Percentiles rank a stretch among this genome's conserved stretches.
Conservation (phyloP, 768 basidiomycete genomes). For the Trametes elegans region DNA sequence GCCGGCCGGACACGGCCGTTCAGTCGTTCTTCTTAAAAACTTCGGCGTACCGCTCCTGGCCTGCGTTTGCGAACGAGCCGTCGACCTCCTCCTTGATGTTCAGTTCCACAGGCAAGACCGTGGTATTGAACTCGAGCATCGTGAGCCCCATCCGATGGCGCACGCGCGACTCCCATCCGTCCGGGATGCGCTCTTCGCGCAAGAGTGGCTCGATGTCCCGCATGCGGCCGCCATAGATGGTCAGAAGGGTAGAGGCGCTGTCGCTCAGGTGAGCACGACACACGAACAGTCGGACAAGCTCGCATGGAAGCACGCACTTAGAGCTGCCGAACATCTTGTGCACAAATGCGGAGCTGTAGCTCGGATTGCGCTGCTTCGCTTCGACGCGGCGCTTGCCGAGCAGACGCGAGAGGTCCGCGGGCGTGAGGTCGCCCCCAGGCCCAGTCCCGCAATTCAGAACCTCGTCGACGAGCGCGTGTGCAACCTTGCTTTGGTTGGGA, state of each 20-base stretch:
- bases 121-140: slow-evolving; percentile 49
- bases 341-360: slow-evolving; percentile 46
- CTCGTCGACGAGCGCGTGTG: slow-evolving; percentile 46
- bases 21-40: not conserved
- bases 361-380: slow-evolving; percentile 48
- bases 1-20: not conserved
- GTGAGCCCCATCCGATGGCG: slow-evolving; percentile 60
- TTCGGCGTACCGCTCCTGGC: not conserved
- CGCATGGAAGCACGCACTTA: slow-evolving; percentile 46
- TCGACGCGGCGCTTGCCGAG: slow-evolving; percentile 62
- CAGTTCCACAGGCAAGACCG: slow-evolving; percentile 30
- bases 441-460: slow-evolving; percentile 60
- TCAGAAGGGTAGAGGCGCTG: slow-evolving; percentile 57
- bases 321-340: slow-evolving; percentile 66
- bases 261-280: not conserved
- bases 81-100: slow-evolving; percentile 31
- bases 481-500: slow-evolving; percentile 54
- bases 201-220: slow-evolving; percentile 54
- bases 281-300: not conserved
- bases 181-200: slow-evolving; percentile 67
- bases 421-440: slow-evolving; percentile 47
- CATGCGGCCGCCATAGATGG: slow-evolving; percentile 64
- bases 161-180: slow-evolving; percentile 67
- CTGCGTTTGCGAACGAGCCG: slow-evolving; percentile 5
- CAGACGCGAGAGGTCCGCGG: slow-evolving; percentile 55